Percentiles rank a stretch among this genome's conserved stretches.
These are phyloP conservation scores for Candida saitoana DNA, from an alignment of 805 yeast genomes.

Conservation along the genomic window DNA sequence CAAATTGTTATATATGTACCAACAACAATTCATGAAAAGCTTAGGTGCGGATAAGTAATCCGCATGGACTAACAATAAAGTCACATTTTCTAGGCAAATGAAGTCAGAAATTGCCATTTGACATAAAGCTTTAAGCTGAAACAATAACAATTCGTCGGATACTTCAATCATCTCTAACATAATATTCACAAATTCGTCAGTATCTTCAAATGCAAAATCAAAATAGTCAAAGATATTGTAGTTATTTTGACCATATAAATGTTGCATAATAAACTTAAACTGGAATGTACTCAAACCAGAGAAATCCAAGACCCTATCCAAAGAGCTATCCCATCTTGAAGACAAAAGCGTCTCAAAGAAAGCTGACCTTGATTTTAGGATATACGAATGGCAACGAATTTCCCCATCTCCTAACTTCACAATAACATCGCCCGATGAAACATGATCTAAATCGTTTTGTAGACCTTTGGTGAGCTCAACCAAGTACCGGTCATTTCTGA, in stretches of 20 bases:
- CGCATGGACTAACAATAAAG: slow-evolving; percentile 52
- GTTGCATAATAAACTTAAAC: slow-evolving; percentile 49
- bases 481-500: neutral
- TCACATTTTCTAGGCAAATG: slow-evolving; percentile 57
- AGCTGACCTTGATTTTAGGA: slow-evolving; percentile 55
- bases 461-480: neutral
- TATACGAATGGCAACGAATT: slow-evolving; percentile 44
- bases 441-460: slow-evolving; percentile 12
- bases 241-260: slow-evolving; percentile 54
- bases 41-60: slow-evolving; percentile 48
- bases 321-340: slow-evolving; percentile 46
- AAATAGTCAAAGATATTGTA: slow-evolving; percentile 34
- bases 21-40: slow-evolving; percentile 56
- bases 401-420: slow-evolving; percentile 47
- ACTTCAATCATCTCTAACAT: slow-evolving; percentile 57
- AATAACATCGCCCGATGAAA: slow-evolving; percentile 35
- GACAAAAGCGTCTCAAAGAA: slow-evolving; percentile 61
- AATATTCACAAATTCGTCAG: slow-evolving; percentile 46
- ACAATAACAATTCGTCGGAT: slow-evolving; percentile 60
- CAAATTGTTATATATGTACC: slow-evolving; percentile 65
- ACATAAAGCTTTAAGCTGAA: slow-evolving; percentile 55
- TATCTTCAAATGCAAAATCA: slow-evolving; percentile 14
- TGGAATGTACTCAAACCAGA: slow-evolving; percentile 36
- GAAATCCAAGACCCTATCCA: slow-evolving; percentile 33
- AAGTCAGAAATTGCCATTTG: slow-evolving; percentile 58